Evolutionary conservation across 371 early-diverging fungal species (phyloP), one percentile per base, ranked within the genome.

Genomic region (Mucor indicus): DNA sequence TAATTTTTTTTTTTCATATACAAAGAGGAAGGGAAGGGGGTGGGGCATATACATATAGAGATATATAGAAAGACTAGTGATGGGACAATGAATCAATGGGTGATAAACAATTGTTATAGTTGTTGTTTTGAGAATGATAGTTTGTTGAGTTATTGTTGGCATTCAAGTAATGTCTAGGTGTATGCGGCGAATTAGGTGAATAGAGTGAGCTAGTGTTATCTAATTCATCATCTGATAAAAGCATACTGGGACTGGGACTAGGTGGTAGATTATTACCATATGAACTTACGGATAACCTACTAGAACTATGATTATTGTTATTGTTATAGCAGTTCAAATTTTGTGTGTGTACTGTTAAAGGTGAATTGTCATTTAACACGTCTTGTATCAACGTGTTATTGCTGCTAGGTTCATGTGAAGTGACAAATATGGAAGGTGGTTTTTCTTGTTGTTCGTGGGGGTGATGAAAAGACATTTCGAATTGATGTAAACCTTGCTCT

Each of bases 361-460:
- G 57, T 38, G 55, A 33, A 16, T 50, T 29, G 16, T 21, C 55
- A 47, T 29, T 25, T 39, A 41, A 57, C 44, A 60, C 53, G 19
- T 50, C 48, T 15, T 50, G 54, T 10, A 59, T 20, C 16, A 51
- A 22, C 13, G 41, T 50, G 76, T 74, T 31, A 16, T 19, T 46
- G 25, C 38, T 29, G 25, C 40, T 39, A 5, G 57, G 41, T 22
- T 80, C 79, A n/a, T 79, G 80, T 13, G 79, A 72, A 9, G 80
- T 81, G 35, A 83, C 71, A 53, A 79, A 83, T 23, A 83, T 81
- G 1, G 84, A 77, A 22, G 84, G 81, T 27, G 80, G 60, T 29
- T 49, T 42, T 51, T 58, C 68, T 65, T 55, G 65, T 47, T 15
- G 25, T 33, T 33, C 6, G n/a, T 9, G 15, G 15, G 10, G 5